Percentiles rank a stretch among this genome's conserved stretches.
Evolutionary conservation across 2,329 filamentous ascomycete genomes (phyloP).

Genomic region (Endocalyx cinctus): DNA sequence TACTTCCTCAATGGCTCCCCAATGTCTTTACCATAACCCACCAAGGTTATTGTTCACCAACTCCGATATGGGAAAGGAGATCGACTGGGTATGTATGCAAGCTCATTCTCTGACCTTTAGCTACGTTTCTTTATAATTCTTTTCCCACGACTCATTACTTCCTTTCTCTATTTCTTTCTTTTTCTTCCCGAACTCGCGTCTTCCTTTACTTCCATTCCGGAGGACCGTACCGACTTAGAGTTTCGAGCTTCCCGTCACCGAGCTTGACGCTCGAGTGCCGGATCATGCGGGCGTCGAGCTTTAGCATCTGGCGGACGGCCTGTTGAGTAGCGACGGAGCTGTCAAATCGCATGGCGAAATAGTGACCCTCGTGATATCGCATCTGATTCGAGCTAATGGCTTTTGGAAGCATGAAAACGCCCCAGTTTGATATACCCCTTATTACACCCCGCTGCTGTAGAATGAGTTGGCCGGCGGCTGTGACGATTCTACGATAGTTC

Average conservation of each 20-base stretch:
- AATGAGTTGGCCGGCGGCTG: conserved; percentile 76
- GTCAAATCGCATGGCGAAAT: conserved; percentile 98
- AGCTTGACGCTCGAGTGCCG: conserved; percentile 83
- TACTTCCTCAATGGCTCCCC: too few species aligned
- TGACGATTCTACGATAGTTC: conserved; percentile 65
- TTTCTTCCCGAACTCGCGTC: conserved; percentile 9
- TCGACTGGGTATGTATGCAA: too few species aligned
- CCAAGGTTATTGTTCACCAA: too few species aligned
- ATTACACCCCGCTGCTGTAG: conserved; percentile 83
- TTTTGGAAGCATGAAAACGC: conserved; percentile 80
- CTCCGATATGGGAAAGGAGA: too few species aligned
- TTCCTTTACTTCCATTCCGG: conserved; percentile 42
- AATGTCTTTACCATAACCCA: too few species aligned
- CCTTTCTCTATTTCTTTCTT: background rate
- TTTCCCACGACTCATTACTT: background rate
- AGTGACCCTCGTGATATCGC: conserved; percentile 80
- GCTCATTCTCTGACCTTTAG: conserved; percentile 12
- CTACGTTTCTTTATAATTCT: background rate
- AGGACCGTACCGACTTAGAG: conserved; percentile 43
- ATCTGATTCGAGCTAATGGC: conserved; percentile 76
- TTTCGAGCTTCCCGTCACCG: conserved; percentile 57
- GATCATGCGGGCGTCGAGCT: conserved; percentile 86
- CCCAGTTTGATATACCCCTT: conserved; percentile 93
- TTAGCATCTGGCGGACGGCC: conserved; percentile 68
- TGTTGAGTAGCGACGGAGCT: conserved; percentile 68